These are phyloP conservation scores for Vitis hybrid DNA, from an alignment of 177 flowering plant genomes.

Conservation along the genomic window DNA sequence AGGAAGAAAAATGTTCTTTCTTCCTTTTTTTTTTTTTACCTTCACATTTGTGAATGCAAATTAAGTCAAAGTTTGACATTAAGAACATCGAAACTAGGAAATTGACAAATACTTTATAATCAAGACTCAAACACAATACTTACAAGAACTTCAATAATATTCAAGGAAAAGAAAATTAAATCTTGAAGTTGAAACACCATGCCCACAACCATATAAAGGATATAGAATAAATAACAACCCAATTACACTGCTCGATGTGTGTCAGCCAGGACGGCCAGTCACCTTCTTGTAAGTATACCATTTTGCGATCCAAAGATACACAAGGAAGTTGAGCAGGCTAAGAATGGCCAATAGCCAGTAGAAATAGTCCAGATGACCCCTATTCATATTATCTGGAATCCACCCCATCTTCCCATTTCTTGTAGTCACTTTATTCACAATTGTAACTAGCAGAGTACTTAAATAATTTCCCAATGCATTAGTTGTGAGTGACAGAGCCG, in stretches of 20 bases:
- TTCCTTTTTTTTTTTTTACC: no score
- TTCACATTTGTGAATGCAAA: no score
- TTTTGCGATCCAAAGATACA: slow-evolving; percentile 30
- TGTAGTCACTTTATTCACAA: slow-evolving; percentile 31
- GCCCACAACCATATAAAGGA: not conserved
- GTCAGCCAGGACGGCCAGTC: slow-evolving; percentile 9
- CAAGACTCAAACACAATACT: no score
- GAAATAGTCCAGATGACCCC: slow-evolving; percentile 46
- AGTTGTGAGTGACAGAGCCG: slow-evolving; percentile 34
- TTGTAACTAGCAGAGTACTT: slow-evolving; percentile 30
- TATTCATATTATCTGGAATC: slow-evolving; percentile 48
- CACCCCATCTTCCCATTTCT: slow-evolving; percentile 33
- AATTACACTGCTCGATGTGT: not conserved
- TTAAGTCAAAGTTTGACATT: no score
- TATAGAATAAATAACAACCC: not conserved
- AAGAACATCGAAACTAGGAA: no score
- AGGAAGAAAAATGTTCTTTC: no score
- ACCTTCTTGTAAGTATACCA: slow-evolving; percentile 38
- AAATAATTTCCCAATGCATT: slow-evolving; percentile 40
- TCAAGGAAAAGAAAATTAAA: no score
- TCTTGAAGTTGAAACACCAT: not conserved
- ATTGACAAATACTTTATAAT: no score
- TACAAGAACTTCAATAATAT: no score
- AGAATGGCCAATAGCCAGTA: slow-evolving; percentile 35
- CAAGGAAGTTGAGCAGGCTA: slow-evolving; percentile 26